Conservation (phyloP, 345 rosid species). For the Ailanthus altissimus region DNA sequence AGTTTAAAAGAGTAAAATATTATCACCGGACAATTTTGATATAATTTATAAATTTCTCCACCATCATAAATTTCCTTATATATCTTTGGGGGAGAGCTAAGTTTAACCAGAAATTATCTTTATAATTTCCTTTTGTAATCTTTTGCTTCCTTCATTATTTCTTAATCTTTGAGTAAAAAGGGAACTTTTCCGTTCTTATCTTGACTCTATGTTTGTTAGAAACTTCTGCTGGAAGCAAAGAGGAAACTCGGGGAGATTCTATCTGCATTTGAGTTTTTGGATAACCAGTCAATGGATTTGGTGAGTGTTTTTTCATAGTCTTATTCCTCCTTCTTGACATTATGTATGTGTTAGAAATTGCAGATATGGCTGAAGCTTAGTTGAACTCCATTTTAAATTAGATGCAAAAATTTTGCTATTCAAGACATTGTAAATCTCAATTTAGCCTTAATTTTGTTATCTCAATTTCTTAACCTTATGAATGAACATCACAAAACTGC, state of each 20-base stretch:
- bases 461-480: neutral
- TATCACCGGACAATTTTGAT: neutral
- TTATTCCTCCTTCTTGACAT: neutral
- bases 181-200: slow-evolving; percentile 6
- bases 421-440: neutral
- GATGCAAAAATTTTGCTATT: slow-evolving; percentile 14
- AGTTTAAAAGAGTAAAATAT: neutral
- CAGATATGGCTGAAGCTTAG: slow-evolving; percentile 4
- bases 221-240: slow-evolving; percentile 83
- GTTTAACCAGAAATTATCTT: slow-evolving; percentile 1
- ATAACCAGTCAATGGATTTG: slow-evolving; percentile 70
- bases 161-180: neutral
- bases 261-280: slow-evolving; percentile 92
- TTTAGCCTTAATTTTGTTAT: neutral
- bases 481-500: neutral
- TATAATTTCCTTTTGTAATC: neutral
- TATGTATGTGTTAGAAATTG: slow-evolving; percentile 8
- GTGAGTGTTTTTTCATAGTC: slow-evolving; percentile 38
- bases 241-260: slow-evolving; percentile 90
- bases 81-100: neutral
- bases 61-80: neutral
- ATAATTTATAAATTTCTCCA: neutral
- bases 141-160: neutral
- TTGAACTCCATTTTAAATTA: slow-evolving; percentile 4
- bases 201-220: slow-evolving; percentile 41